Base-by-base conservation (phyloP, 2,329 filamentous ascomycete genomes). In the Sclerotinia borealis region DNA sequence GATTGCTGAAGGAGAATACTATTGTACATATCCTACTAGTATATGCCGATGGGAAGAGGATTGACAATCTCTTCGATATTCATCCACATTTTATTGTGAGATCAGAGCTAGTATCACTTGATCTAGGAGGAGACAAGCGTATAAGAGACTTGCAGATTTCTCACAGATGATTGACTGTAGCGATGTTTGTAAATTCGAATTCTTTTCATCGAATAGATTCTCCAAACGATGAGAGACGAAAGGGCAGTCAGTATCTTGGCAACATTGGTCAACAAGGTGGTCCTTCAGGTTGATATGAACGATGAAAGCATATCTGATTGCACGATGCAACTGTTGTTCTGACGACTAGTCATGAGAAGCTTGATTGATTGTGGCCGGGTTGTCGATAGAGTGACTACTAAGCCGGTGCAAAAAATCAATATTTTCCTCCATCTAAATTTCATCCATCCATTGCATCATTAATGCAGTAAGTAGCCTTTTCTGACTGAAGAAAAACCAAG, bases 401-500 rank as follows among this genome's bases (percentile, higher is more conserved):
- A 81, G 67, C 2, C 67, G 54, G 2, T 72, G 49, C 2, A 80
- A 61, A 27, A 80, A 77, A 17, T 15, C 2, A 0, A 65, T 43
- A 2, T 75, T 72, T 15, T 77, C 68, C 0, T 70, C 75, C 6
- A 59, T 49, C 41, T 79, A 76, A 74, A 81, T 80, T 67, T 82
- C 79, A 62, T 81, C 79, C 3, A 81, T 76, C 55, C 3, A 81
- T 76, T 55, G 76, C 80, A 75, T 81, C 79, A 66, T 80, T 79
- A 61, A 81, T 78, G 3, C 81, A 78, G 60, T 76, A 81, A 78
- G 60, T 76, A 81, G 0, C 73, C 76, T 45, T 61, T 41, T 2
- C 62, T 58, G 2, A 71, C 48, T 39, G n/a, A n/a, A 22, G 52
- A 22, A 5, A 71, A 19, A 62, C 67, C 19, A 39, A 65, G 65